Evolutionary conservation across 2,329 filamentous ascomycete species (phyloP), one percentile per base, ranked within the genome.

Genomic region (Calonectria ilicicola): DNA sequence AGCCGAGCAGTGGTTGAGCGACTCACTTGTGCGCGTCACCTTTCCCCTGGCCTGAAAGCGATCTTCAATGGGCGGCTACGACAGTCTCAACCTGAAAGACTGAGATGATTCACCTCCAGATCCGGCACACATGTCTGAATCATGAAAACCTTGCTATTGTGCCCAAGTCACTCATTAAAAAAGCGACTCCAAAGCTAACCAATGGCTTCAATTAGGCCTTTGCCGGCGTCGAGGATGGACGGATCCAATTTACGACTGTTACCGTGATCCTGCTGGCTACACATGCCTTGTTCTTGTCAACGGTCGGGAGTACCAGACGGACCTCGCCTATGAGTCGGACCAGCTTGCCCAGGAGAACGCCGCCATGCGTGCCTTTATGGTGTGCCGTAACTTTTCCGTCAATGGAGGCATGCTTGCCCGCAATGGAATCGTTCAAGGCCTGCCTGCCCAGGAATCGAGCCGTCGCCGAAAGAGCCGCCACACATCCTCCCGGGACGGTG

Each of bases 341-440:
- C 88, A 91, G 62, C 89, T 98, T 76, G 96, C 96, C 58, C 94
- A 95, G 82, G 96, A 98, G 84, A 97, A 96, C 80, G 96, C 96
- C 29, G 96, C 96, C 73, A 97, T 97, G 91, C 94, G 95, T 74
- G 96, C 96, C 70, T 98, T 98, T 85, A 96, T 98, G 91, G 97
- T 98, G 78, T 98, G 96, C 88, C 93, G 95, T 76, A 98, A 98
- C 89, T 98, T 98, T 86, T 98, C 95, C 69, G 94, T 97, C 84
- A 98, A 98, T 83, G 95, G 97, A 80, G 96, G 96, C 82, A 98
- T 98, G 95, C 87, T 93, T 75, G 91, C 91, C 74, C 89, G 91
- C 76, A 93, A 93, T 80, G 91, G 91, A 51, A 92, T 93, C 74
- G 91, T 93, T 75, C 91, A 93, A 83, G 91, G 91, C 63, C 87